Base-by-base conservation (phyloP, 2,329 filamentous ascomycete genomes). In the Zymoseptoria pseudotritici region DNA sequence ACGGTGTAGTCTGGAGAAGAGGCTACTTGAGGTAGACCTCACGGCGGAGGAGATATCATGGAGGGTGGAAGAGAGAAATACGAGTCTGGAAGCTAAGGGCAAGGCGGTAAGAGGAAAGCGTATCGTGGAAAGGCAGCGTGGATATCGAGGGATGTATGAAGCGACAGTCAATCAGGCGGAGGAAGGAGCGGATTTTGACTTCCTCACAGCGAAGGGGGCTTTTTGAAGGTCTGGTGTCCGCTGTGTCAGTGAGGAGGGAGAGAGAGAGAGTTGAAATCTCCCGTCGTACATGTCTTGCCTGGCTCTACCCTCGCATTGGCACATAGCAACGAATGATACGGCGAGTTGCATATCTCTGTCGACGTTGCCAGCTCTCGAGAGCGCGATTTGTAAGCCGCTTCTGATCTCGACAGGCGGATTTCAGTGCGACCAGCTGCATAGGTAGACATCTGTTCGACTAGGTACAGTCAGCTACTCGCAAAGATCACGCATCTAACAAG, bases 91-190 rank as follows among this genome's bases (percentile, higher is more conserved):
- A 67, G 56, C 65, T 59, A 20, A 66, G 66, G 64, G 66, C 17
- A 65, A 72, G 50, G 62, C 68, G 36, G 63, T 68, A 50, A 54
- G 67, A 59, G 69, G 70, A 13, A 63, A 70, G 17, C 67, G 69
- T 55, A 61, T 66, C 36, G 65, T 59, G 11, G 66, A 68, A 58
- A 62, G 58, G 3, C 78, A 74, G 65, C 78, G 83, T 65, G 84
- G 84, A 0, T 87, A 86, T 71, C 73, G 81, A 1, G 83, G 83
- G 0, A 66, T 87, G 54, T 87, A 85, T 67, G 78, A 84, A 76
- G 73, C 82, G 5, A 77, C 76, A 17, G 84, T 86, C 0, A 85
- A 83, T 19, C 83, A 86, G 69, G 84, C 84, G 0, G 77, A 86
- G 62, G 66, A 78, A 1, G 84, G 84, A 0, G 82, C 78, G 0